A percentile compares a stretch with the other conserved stretches of the same genome.
These are phyloP conservation scores for Diplodia intermedia DNA, from an alignment of 2,329 filamentous ascomycete genomes.

Conservation along the genomic window DNA sequence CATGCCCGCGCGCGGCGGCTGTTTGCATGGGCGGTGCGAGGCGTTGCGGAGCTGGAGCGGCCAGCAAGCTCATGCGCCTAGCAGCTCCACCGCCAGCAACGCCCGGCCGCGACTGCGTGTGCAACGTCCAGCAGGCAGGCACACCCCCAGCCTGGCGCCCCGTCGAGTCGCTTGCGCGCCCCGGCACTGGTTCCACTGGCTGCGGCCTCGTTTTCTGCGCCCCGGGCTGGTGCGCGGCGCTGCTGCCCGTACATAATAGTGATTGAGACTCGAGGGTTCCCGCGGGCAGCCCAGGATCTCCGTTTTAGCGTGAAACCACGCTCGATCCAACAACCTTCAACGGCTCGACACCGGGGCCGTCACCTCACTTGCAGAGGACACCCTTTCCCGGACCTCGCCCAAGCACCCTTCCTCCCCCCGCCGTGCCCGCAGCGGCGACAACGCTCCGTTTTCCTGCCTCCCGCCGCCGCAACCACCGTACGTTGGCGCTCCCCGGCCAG, in stretches of 20 bases:
- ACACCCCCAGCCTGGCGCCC: constrained; percentile 6
- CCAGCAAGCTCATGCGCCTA: constrained; percentile 1
- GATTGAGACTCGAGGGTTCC: constrained; percentile 22
- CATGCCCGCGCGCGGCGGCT: background rate
- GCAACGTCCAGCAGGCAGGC: constrained; percentile 7
- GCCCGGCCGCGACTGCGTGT: constrained; percentile 17
- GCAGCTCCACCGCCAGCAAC: constrained; percentile 3
- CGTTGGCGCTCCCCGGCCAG: constrained; percentile 30
- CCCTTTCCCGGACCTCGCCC: constrained; percentile 26
- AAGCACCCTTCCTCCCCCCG: constrained; percentile 14
- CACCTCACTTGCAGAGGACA: constrained; percentile 27
- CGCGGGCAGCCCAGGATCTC: constrained; percentile 27
- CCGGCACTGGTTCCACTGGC: constrained; percentile 1
- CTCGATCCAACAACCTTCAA: constrained; percentile 29
- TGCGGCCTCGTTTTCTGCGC: constrained; percentile 14
- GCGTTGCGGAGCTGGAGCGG: background rate
- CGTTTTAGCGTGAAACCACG: constrained; percentile 29
- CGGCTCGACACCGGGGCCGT: constrained; percentile 26
- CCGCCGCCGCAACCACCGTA: constrained; percentile 27
- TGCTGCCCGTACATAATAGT: constrained; percentile 8
- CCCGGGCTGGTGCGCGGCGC: background rate
- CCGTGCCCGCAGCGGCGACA: constrained; percentile 22
- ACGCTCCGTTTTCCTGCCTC: constrained; percentile 17
- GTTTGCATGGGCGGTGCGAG: constrained; percentile 4
- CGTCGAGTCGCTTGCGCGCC: constrained; percentile 8